Evolutionary conservation across 805 yeast species (phyloP).

Genomic region (Metschnikowia similis): DNA sequence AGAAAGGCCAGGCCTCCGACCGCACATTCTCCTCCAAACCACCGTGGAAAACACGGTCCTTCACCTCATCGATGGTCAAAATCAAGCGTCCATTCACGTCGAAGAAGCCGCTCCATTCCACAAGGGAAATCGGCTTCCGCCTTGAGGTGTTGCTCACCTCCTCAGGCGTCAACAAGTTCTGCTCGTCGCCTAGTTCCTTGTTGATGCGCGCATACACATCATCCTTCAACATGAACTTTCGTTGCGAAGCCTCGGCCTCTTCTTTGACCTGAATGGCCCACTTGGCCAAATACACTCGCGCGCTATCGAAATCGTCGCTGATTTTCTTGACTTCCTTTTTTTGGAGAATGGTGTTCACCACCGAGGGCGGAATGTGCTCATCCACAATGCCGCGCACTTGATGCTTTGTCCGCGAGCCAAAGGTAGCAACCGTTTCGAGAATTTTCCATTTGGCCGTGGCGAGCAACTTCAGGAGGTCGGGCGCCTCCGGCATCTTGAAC

Average conservation of each 20-base stretch:
- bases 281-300: slow-evolving; percentile 86
- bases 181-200: slow-evolving; percentile 50
- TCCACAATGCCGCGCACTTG: slow-evolving; percentile 63
- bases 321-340: slow-evolving; percentile 78
- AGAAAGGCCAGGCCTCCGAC: slow-evolving; percentile 78
- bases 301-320: slow-evolving; percentile 90
- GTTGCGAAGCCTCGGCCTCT: slow-evolving; percentile 66
- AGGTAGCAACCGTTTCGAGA: slow-evolving; percentile 76
- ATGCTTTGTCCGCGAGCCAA: slow-evolving; percentile 48
- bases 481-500: slow-evolving; percentile 14
- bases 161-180: slow-evolving; percentile 49
- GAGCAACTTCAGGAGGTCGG: slow-evolving; percentile 44
- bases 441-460: slow-evolving; percentile 81
- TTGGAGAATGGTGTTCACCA: slow-evolving; percentile 51
- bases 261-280: slow-evolving; percentile 96
- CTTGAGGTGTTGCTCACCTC: slow-evolving; percentile 63
- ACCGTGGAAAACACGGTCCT: slow-evolving; percentile 84
- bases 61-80: slow-evolving; percentile 73
- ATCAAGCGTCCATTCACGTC: slow-evolving; percentile 72
- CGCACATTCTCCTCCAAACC: slow-evolving; percentile 63
- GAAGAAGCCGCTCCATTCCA: slow-evolving; percentile 84
- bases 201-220: slow-evolving; percentile 55
- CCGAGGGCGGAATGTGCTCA: slow-evolving; percentile 55
- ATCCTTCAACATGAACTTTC: slow-evolving; percentile 50
- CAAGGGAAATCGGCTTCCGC: slow-evolving; percentile 57